These are phyloP conservation scores for Cutaneotrichosporon sp. DNA, from an alignment of 1,284 basidiomycete genomes.

Conservation along the genomic window DNA sequence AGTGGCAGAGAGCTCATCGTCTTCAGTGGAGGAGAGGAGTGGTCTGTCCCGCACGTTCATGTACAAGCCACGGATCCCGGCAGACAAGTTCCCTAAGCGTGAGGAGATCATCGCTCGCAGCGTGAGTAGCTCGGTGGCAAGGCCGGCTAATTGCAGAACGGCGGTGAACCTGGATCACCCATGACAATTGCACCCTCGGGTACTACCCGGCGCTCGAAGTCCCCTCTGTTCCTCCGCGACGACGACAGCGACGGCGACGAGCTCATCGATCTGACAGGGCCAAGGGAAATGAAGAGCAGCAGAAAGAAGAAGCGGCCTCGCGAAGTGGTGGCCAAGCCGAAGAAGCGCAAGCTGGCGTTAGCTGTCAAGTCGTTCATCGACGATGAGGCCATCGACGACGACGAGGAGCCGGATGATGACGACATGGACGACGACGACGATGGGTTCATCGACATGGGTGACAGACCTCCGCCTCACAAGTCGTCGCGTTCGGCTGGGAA, in stretches of 20 bases:
- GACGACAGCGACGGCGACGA: constrained; percentile 10
- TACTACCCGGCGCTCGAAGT: not conserved
- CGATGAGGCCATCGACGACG: constrained; percentile 11
- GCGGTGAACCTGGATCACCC: not conserved
- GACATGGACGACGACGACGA: constrained; percentile 1
- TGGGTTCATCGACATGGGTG: not conserved
- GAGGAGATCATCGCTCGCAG: not conserved
- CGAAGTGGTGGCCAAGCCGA: not conserved
- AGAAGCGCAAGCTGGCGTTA: not conserved
- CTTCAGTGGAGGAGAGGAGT: constrained; percentile 41
- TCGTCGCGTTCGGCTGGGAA: not conserved
- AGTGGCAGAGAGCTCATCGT: not conserved
- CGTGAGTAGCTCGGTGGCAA: not conserved
- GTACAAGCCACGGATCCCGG: constrained; percentile 28
- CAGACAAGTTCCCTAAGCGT: constrained; percentile 24
- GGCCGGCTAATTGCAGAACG: no score
- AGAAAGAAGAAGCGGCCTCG: not conserved
- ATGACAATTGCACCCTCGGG: not conserved
- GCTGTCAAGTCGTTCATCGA: constrained; percentile 7
- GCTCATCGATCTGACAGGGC: constrained; percentile 17
- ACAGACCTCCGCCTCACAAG: not conserved
- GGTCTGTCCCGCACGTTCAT: constrained; percentile 33
- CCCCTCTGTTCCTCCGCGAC: constrained; percentile 7
- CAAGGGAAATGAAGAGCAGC: not conserved
- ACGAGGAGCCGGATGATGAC: constrained; percentile 9